Conservation (phyloP, 179 eudicot species). For the Sideroxylon spinosum region DNA sequence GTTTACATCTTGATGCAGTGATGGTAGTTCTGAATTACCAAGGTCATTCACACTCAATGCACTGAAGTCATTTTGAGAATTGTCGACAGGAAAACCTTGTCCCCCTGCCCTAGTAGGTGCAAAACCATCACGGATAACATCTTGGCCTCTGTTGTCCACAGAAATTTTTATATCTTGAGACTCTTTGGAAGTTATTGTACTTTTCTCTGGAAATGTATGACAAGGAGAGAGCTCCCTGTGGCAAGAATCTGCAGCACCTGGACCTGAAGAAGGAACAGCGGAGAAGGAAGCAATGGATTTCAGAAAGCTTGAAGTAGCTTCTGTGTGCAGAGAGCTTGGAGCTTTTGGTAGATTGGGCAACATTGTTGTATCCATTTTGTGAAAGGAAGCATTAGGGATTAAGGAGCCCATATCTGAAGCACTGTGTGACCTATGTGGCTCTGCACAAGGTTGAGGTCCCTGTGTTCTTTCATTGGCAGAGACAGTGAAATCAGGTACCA, state of each 20-base stretch:
- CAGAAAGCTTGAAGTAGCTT: conserved; percentile 12
- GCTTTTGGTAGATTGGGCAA: conserved; percentile 21
- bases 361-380: not conserved
- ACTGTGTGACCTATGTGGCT: conserved; percentile 34
- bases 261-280: conserved; percentile 19
- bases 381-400: conserved; percentile 14
- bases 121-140: conserved; percentile 23
- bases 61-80: conserved; percentile 14
- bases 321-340: conserved; percentile 17
- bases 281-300: conserved; percentile 16
- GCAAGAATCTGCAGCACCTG: conserved; percentile 21
- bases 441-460: conserved; percentile 33
- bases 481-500: conserved; percentile 52
- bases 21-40: conserved; percentile 25
- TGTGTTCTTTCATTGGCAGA: conserved; percentile 40
- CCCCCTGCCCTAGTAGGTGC: conserved; percentile 18
- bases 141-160: conserved; percentile 21
- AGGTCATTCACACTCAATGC: conserved; percentile 18
- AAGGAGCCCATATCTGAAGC: conserved; percentile 21
- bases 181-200: conserved; percentile 15
- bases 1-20: conserved; percentile 38
- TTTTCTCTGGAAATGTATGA: conserved; percentile 27
- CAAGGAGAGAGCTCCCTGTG: conserved; percentile 24
- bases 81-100: conserved; percentile 19
- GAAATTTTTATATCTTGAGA: conserved; percentile 24